A percentile compares a stretch with the other conserved stretches of the same genome.
These are phyloP conservation scores for Rhizophora apiculata DNA, from an alignment of 345 rosid species.

Conservation along the genomic window DNA sequence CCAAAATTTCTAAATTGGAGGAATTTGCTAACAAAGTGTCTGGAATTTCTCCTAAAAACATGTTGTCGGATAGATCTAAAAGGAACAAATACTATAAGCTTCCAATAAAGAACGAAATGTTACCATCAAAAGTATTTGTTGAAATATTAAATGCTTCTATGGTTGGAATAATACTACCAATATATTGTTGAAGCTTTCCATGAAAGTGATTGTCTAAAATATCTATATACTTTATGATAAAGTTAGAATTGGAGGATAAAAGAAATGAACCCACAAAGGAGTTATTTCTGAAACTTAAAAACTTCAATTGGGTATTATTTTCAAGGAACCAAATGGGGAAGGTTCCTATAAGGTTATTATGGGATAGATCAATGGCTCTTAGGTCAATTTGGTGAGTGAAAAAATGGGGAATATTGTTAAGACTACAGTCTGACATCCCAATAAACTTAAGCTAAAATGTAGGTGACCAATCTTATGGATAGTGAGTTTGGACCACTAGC, in stretches of 20 bases:
- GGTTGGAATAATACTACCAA: not conserved
- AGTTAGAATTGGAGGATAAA: too few relatives aligned
- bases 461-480: not conserved
- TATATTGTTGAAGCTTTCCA: not conserved
- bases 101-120: too few relatives aligned
- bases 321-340: too few relatives aligned
- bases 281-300: not conserved
- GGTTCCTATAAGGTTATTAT: too few relatives aligned
- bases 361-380: too few relatives aligned
- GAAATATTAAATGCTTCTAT: not conserved
- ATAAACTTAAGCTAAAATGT: not conserved
- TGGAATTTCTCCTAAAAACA: not conserved
- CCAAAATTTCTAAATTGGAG: not conserved
- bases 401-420: not conserved
- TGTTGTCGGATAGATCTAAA: too few relatives aligned
- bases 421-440: too few relatives aligned
- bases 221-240: too few relatives aligned
- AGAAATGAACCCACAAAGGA: too few relatives aligned
- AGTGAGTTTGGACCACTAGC: not conserved
- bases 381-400: too few relatives aligned
- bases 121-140: too few relatives aligned
- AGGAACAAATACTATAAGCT: too few relatives aligned
- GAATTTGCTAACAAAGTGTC: not conserved
- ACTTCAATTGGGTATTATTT: not conserved
- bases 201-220: not conserved